phyloP scores from a whole-genome alignment of 2,329 filamentous ascomycete species.

The Cryphonectria japonica region DNA sequence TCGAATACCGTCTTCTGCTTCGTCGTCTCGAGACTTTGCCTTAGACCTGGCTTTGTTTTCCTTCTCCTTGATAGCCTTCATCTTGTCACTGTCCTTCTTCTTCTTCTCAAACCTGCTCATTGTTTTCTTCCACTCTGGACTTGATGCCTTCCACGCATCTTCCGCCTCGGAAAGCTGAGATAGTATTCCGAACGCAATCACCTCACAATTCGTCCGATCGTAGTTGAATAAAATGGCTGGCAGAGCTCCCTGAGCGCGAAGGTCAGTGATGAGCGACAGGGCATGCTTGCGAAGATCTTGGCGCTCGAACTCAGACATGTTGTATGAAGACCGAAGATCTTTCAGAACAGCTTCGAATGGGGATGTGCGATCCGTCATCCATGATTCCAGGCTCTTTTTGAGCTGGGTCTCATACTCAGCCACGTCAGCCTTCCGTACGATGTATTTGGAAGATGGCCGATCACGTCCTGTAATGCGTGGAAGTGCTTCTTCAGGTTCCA shows the following conservation, averaged over 20 bases:
- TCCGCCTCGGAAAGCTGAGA: conserved; percentile 59
- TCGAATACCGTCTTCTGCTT: conserved; percentile 45
- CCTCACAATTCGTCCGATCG: conserved; percentile 68
- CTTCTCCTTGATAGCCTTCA: conserved; percentile 22
- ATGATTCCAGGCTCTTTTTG: conserved; percentile 60
- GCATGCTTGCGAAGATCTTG: conserved; percentile 20
- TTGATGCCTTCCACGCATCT: conserved; percentile 57
- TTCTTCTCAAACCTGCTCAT: conserved; percentile 45
- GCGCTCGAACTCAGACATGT: conserved; percentile 14
- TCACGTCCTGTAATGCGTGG: conserved; percentile 35
- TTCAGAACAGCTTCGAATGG: conserved; percentile 49
- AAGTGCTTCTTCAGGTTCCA: conserved; percentile 55
- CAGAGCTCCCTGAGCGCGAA: conserved; percentile 59
- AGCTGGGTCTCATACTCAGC: conserved; percentile 66
- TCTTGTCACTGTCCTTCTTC: conserved; percentile 48
- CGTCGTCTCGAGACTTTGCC: conserved; percentile 42
- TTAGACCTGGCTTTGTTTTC: conserved; percentile 31
- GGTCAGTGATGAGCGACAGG: conserved; percentile 23
- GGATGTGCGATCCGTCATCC: conserved; percentile 59
- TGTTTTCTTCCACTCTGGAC: conserved; percentile 63
- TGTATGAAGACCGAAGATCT: conserved; percentile 44
- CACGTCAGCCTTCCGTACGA: conserved; percentile 68
- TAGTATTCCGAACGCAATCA: conserved; percentile 56
- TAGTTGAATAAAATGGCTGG: conserved; percentile 81
- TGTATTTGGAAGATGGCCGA: conserved; percentile 29